Evolutionary conservation across 108 stramenopile genomes (phyloP).

Genomic region (Chaetoceros tenuissimus): DNA sequence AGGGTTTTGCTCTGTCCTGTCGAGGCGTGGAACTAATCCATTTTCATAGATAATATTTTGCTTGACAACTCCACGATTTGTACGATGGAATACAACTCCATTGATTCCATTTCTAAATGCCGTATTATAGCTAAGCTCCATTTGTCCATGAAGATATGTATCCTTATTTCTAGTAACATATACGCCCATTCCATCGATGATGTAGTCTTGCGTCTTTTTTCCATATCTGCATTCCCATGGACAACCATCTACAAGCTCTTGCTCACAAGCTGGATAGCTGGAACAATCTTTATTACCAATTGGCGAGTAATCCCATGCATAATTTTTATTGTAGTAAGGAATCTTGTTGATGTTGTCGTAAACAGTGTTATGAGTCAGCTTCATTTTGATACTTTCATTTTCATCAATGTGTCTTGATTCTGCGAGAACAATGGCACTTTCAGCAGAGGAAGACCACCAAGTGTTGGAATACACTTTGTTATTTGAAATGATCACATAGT

Average conservation of each 20-base stretch:
- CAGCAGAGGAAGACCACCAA: conserved; percentile 13
- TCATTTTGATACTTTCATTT: conserved; percentile 14
- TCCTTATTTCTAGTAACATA: conserved; percentile 14
- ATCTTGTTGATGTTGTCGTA: conserved; percentile 21
- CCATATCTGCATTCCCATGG: conserved; percentile 15
- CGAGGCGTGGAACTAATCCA: conserved; percentile 16
- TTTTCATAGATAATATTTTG: conserved; percentile 15
- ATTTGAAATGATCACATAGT: conserved; percentile 15
- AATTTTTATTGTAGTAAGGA: conserved; percentile 21
- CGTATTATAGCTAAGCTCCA: conserved; percentile 12
- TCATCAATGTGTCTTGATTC: conserved; percentile 8
- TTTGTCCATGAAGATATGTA: conserved; percentile 12
- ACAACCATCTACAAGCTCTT: conserved; percentile 11
- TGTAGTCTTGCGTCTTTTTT: conserved; percentile 14
- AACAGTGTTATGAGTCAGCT: conserved; percentile 7
- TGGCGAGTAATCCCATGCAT: conserved; percentile 16
- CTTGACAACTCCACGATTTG: conserved; percentile 12
- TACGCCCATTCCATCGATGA: conserved; percentile 21
- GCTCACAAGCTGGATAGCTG: conserved; percentile 6
- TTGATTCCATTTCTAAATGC: conserved; percentile 24
- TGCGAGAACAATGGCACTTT: conserved; percentile 15
- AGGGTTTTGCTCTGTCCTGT: conserved; percentile 4
- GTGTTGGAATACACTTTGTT: conserved; percentile 18
- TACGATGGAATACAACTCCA: conserved; percentile 19
- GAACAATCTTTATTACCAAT: conserved; percentile 10